Percentiles rank a stretch among this genome's conserved stretches.
These are phyloP conservation scores for Backusella tarrabulga DNA, from an alignment of 192 early-diverging fungal species.

Conservation along the genomic window DNA sequence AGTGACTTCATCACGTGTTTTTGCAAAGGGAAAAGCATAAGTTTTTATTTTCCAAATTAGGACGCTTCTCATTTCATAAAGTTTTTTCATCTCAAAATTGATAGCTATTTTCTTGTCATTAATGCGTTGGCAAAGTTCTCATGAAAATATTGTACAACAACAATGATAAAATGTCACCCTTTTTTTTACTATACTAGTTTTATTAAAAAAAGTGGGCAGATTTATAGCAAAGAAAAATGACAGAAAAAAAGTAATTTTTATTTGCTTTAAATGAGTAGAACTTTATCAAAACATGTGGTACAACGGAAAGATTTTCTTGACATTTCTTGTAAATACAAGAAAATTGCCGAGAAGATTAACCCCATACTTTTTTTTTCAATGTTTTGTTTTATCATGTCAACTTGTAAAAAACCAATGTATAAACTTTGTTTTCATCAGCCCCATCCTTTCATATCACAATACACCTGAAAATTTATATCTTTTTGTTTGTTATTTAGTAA, in stretches of 20 bases:
- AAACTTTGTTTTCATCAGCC: not conserved
- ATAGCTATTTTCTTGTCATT: not conserved
- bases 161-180: not conserved
- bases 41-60: not conserved
- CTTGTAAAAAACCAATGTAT: too few species aligned
- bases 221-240: not conserved
- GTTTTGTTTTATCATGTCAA: too few species aligned
- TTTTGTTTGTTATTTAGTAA: not conserved
- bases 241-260: not conserved
- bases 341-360: not conserved
- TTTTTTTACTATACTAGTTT: too few species aligned
- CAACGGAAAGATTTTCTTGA: not conserved
- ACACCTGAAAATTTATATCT: not conserved
- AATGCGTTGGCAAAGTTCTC: not conserved
- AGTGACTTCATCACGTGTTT: not conserved
- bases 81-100: not conserved
- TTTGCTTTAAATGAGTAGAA: not conserved
- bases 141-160: not conserved
- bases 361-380: not conserved
- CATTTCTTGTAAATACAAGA: not conserved
- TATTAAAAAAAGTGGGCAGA: not conserved
- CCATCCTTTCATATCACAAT: not conserved
- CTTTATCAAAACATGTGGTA: not conserved
- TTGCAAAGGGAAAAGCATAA: not conserved
- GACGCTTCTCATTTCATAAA: not conserved